phyloP scores from a whole-genome alignment of 768 basidiomycete species.

The Suillus tomentosus region DNA sequence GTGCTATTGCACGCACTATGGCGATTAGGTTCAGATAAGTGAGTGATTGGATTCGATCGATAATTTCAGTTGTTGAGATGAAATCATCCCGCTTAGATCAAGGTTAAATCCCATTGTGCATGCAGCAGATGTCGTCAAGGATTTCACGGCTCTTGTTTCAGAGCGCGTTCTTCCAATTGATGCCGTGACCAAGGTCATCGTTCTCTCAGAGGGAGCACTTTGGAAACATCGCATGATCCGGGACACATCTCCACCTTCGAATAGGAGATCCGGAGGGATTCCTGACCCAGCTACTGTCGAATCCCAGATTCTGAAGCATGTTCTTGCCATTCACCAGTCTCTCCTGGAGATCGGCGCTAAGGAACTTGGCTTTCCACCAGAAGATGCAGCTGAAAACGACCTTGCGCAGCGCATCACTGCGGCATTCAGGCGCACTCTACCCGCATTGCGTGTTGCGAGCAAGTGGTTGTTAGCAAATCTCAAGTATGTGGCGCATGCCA shows the following conservation, averaged over 20 bases:
- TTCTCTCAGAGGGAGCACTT: conserved; percentile 76
- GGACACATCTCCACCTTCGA: conserved; percentile 36
- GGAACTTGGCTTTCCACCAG: conserved; percentile 58
- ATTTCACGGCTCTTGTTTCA: conserved; percentile 62
- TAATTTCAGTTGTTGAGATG: conserved; percentile 8
- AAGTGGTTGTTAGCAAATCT: conserved; percentile 87
- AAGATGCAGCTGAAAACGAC: conserved; percentile 56
- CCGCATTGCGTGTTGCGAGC: conserved; percentile 81
- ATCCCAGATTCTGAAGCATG: conserved; percentile 64
- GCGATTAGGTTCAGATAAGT: conserved; percentile 61
- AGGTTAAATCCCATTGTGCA: conserved; percentile 53
- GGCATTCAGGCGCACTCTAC: conserved; percentile 80
- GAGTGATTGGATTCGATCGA: conserved; percentile 24
- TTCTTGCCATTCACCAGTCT: conserved; percentile 62
- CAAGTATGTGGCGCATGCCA: conserved; percentile 60
- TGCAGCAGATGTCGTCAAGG: conserved; percentile 48
- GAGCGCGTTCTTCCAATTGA: conserved; percentile 75
- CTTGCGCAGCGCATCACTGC: conserved; percentile 86
- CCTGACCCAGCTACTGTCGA: conserved; percentile 48
- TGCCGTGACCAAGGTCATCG: conserved; percentile 70
- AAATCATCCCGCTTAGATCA: conserved; percentile 15
- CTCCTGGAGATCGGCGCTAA: conserved; percentile 67
- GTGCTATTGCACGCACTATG: conserved; percentile 79
- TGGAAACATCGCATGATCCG: conserved; percentile 85
- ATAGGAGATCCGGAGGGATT: conserved; percentile 27